Percentiles rank a stretch among this genome's conserved stretches.
Conservation (phyloP, 306 rosid species). For the Lotus japonicus region DNA sequence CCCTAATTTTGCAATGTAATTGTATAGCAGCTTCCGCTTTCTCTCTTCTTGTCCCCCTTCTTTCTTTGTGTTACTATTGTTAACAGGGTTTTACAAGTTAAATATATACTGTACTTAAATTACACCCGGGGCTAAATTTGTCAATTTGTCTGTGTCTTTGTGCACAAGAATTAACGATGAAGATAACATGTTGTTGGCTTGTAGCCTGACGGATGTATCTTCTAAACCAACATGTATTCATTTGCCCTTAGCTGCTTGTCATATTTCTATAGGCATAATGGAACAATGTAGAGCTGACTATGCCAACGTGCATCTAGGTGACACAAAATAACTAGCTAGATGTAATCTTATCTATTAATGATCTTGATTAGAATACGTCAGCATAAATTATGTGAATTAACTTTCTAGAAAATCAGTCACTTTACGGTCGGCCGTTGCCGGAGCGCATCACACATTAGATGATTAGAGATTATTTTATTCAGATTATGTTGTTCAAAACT, state of each 20-base stretch:
- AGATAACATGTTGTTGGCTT: background rate
- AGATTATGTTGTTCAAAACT: no score
- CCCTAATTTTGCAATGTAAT: no score
- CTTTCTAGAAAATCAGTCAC: background rate
- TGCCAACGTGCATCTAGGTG: constrained; percentile 1
- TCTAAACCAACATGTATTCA: background rate
- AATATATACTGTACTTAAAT: background rate
- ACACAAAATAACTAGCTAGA: background rate
- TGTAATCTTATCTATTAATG: background rate
- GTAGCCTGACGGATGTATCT: background rate
- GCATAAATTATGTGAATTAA: background rate
- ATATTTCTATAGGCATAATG: background rate
- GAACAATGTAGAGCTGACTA: constrained; percentile 17
- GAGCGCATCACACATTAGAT: background rate
- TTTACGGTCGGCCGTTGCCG: constrained; percentile 16
- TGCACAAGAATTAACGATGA: background rate
- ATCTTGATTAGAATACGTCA: no score
- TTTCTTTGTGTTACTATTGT: no score
- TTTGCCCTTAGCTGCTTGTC: constrained; percentile 12
- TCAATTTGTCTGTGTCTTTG: constrained; percentile 19
- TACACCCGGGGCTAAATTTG: constrained; percentile 31
- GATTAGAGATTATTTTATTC: no score
- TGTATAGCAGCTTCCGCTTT: no score
- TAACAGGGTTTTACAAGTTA: no score
- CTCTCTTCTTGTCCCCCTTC: no score